phyloP scores from a whole-genome alignment of 2,329 filamentous ascomycete species.

The Sporothrix protearum region DNA sequence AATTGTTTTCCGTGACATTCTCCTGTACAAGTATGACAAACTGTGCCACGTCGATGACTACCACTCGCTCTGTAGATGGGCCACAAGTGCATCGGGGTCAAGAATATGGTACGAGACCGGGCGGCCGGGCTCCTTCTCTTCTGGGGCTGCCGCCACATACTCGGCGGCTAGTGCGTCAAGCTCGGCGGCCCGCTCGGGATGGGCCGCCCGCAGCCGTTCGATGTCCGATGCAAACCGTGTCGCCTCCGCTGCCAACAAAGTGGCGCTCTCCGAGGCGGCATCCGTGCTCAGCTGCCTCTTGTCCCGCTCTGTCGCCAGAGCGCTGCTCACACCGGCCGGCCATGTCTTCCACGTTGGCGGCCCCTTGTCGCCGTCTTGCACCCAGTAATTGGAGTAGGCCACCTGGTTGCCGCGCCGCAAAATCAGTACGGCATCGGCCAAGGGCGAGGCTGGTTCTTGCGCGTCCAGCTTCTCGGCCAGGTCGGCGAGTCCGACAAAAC shows the following conservation, averaged over 20 bases:
- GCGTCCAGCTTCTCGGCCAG: slow-evolving; percentile 41
- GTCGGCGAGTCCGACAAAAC: slow-evolving; percentile 40
- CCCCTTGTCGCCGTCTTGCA: background rate
- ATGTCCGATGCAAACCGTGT: slow-evolving; percentile 34
- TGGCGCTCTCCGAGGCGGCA: background rate
- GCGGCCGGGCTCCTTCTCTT: background rate
- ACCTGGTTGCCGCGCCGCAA: slow-evolving; percentile 41
- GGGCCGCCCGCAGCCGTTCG: slow-evolving; percentile 19
- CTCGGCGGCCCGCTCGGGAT: slow-evolving; percentile 24
- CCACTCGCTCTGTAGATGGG: slow-evolving; percentile 13
- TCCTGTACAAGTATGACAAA: background rate
- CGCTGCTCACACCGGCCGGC: slow-evolving; percentile 18
- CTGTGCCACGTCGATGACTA: background rate
- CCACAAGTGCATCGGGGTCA: slow-evolving; percentile 15
- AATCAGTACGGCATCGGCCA: slow-evolving; percentile 38
- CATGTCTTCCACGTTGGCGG: background rate
- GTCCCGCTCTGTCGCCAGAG: slow-evolving; percentile 28
- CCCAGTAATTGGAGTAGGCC: slow-evolving; percentile 30
- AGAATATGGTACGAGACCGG: background rate
- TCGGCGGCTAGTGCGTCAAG: slow-evolving; percentile 21
- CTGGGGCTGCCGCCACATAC: background rate
- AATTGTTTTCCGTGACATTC: background rate
- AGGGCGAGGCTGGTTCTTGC: slow-evolving; percentile 24
- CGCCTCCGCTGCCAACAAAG: slow-evolving; percentile 23
- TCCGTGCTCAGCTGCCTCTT: background rate